A percentile compares a stretch with the other conserved stretches of the same genome.
phyloP scores from a whole-genome alignment of 2,329 filamentous ascomycete species.

The Talaromyces sp. region DNA sequence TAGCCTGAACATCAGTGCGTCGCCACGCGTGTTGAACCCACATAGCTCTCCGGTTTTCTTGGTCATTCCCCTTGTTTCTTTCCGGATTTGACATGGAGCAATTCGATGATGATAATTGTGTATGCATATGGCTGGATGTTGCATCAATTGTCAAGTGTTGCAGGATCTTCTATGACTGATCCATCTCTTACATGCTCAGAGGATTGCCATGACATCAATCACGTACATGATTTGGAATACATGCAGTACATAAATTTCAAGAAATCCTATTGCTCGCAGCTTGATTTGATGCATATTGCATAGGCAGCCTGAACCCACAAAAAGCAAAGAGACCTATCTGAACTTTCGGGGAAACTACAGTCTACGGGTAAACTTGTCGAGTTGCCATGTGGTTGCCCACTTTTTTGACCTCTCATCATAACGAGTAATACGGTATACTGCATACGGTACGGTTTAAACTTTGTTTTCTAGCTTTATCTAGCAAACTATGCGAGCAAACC shows the following conservation, averaged over 20 bases:
- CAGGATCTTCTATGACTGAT: neutral
- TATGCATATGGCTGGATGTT: neutral
- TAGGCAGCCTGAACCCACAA: neutral
- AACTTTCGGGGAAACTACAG: neutral
- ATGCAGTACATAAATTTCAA: neutral
- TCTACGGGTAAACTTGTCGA: neutral
- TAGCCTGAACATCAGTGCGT: neutral
- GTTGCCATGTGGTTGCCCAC: slow-evolving; percentile 12
- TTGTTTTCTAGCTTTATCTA: neutral
- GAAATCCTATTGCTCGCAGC: neutral
- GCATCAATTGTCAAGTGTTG: neutral
- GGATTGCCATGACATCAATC: neutral
- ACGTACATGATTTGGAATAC: neutral
- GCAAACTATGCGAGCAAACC: neutral
- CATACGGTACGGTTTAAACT: neutral
- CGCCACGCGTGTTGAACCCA: slow-evolving; percentile 3
- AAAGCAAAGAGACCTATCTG: neutral
- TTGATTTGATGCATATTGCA: neutral
- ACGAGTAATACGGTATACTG: neutral
- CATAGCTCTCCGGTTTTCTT: neutral
- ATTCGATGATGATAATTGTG: neutral
- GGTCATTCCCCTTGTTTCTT: neutral
- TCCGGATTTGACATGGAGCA: neutral
- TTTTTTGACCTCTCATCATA: neutral
- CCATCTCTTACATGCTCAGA: neutral